Base-by-base conservation (phyloP, 257 asterid genomes). In the Forsythia viridissima region DNA sequence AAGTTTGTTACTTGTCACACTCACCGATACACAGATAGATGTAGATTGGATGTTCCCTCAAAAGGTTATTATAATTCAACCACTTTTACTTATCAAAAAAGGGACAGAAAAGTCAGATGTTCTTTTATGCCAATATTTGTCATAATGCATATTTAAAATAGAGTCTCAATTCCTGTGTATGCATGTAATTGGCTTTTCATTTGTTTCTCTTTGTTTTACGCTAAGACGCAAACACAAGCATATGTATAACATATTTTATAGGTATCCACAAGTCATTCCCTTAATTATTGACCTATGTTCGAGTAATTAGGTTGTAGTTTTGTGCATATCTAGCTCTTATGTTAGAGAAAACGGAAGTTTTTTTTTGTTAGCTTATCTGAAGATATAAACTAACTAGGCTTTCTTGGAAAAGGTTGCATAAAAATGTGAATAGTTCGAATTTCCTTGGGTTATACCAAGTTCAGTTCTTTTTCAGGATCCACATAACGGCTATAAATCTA, bases 281-380 rank as follows among this genome's bases (percentile, higher is more conserved):
- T 37, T 63, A 63, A 66, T 20, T 65, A 13, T 72, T n/a, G 57
- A 34, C 57, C 11, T 21, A 34, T 68, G 39, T 11, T 59, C 7
- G 67, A 59, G 6, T 59, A 20, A 20, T 68, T 68, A 46, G 44
- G 42, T 20, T 72, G 61, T 55, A 77, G 30, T 21, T 40, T 44
- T 74, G 61, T 40, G 46, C 72, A 72, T 73, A 61, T 44, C 37
- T 55, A 66, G 63, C 77, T 70, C 68, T 69, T 69, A 42, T 75
- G 36, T 20, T 10, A 57, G 63, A 36, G 37, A 55, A 48, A 40
- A 21, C 20, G 52, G 30, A 20, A n/a, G 40, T 30, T 10, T 12
- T 55, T 57, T 51, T 36, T 70, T 8, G 4, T 59, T 71, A 34
- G 71, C 37, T 38, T 46, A 65, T 21, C 5, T 59, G n/a, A 59